phyloP scores from a whole-genome alignment of 2,329 filamentous ascomycete species.

The Cladophialophora bantiana region DNA sequence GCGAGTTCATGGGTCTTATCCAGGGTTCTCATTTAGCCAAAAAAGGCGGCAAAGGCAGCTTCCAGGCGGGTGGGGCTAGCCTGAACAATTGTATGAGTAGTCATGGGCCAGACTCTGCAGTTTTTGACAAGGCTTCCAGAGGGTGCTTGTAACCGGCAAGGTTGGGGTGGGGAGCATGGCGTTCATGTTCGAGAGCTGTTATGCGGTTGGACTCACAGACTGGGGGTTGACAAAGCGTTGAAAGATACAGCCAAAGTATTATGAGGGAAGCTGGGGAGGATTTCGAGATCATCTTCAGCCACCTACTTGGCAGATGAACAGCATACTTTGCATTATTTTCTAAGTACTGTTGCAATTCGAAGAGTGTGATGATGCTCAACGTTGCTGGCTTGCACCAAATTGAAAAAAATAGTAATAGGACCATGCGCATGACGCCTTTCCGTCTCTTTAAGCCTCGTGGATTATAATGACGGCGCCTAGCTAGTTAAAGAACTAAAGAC shows the following conservation, averaged over 20 bases:
- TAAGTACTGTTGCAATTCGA: no score
- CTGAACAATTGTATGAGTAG: constrained; percentile 12
- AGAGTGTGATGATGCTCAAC: no score
- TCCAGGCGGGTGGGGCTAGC: constrained; percentile 14
- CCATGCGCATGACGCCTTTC: no score
- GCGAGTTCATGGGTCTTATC: constrained; percentile 41
- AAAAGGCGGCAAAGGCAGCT: constrained; percentile 40
- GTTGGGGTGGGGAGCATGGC: constrained; percentile 21
- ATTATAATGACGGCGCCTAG: no score
- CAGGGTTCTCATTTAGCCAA: constrained; percentile 17
- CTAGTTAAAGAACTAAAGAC: no score
- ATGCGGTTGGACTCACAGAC: constrained; percentile 75
- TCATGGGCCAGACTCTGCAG: constrained; percentile 22
- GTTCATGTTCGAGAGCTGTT: constrained; percentile 48
- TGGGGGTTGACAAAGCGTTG: constrained; percentile 73
- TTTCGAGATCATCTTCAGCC: neutral
- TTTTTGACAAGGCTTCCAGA: constrained; percentile 20
- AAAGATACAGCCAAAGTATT: constrained; percentile 63
- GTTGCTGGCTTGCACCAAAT: no score
- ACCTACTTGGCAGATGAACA: neutral
- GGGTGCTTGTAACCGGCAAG: constrained; percentile 15
- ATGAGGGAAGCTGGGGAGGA: constrained; percentile 43
- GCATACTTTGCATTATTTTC: no score
- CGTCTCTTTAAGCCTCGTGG: no score
- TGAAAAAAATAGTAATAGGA: no score